Evolutionary conservation across 495 filamentous ascomycete genomes (phyloP).

Genomic region (Xylaria grammica): DNA sequence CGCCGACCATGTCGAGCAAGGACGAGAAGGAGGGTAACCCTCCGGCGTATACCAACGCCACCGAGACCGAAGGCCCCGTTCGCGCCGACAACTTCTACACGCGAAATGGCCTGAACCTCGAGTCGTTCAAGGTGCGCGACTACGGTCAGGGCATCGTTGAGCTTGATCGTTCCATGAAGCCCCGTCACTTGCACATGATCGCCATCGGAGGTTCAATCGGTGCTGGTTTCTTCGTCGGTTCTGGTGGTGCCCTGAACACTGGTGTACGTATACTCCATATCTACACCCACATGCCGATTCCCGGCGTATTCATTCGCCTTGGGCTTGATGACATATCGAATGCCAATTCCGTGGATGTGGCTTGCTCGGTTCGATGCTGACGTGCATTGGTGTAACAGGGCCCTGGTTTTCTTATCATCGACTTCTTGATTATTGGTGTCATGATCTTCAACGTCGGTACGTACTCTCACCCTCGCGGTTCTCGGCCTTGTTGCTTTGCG

Average conservation of each 20-base stretch:
- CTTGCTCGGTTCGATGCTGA: background rate
- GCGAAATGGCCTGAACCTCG: constrained; percentile 56
- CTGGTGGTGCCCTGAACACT: constrained; percentile 50
- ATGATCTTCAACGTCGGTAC: constrained; percentile 60
- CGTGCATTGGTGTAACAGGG: constrained; percentile 35
- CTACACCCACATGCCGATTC: too few species aligned
- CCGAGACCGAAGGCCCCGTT: constrained; percentile 13
- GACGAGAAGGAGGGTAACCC: constrained; percentile 35
- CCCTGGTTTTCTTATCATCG: constrained; percentile 56
- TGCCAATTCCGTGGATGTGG: too few species aligned
- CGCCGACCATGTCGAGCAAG: constrained; percentile 25
- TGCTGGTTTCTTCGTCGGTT: constrained; percentile 65
- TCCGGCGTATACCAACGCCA: constrained; percentile 27
- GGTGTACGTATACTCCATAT: constrained; percentile 46
- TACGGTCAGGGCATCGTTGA: constrained; percentile 42
- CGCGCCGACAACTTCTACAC: constrained; percentile 50
- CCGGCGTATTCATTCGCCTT: too few species aligned
- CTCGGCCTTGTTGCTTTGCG: background rate
- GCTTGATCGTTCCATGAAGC: constrained; percentile 66
- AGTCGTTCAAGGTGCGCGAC: constrained; percentile 55
- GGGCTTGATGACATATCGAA: too few species aligned
- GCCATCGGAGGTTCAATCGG: constrained; percentile 76
- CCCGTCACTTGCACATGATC: constrained; percentile 76
- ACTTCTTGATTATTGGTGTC: constrained; percentile 60
- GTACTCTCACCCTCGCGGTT: constrained; percentile 12